phyloP scores from a whole-genome alignment of 2,329 filamentous ascomycete species.

The Clonostachys solani region DNA sequence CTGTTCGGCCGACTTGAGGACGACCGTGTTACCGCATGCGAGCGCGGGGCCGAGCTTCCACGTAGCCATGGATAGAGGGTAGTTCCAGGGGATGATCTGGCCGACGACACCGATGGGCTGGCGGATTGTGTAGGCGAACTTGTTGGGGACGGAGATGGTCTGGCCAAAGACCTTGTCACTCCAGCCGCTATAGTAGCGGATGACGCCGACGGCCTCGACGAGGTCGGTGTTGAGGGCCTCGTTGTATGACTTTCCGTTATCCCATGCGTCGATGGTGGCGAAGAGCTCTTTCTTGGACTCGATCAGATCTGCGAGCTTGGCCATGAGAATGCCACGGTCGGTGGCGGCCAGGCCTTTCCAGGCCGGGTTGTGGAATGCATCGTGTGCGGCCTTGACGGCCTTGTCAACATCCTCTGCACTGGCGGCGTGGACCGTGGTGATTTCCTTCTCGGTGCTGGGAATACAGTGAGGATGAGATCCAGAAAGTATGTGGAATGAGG shows the following conservation, averaged over 20 bases:
- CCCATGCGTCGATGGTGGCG: slow-evolving; percentile 63
- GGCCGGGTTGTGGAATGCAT: slow-evolving; percentile 58
- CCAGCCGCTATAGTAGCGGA: slow-evolving; percentile 66
- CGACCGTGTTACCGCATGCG: slow-evolving; percentile 54
- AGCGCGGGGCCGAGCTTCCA: slow-evolving; percentile 70
- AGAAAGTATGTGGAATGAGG: neutral
- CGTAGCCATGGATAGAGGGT: slow-evolving; percentile 63
- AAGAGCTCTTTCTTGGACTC: slow-evolving; percentile 51
- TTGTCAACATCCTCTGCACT: slow-evolving; percentile 10
- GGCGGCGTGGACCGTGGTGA: slow-evolving; percentile 8
- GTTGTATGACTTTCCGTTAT: slow-evolving; percentile 67
- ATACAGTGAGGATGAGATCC: neutral
- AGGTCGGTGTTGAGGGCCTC: slow-evolving; percentile 58
- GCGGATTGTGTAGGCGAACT: slow-evolving; percentile 64
- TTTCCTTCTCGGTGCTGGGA: slow-evolving; percentile 8
- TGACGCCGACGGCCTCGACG: slow-evolving; percentile 23
- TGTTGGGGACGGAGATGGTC: slow-evolving; percentile 60
- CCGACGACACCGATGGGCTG: slow-evolving; percentile 68
- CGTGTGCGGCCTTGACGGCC: slow-evolving; percentile 39
- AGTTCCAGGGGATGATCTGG: slow-evolving; percentile 71
- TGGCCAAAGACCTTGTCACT: slow-evolving; percentile 71
- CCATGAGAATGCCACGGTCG: slow-evolving; percentile 62
- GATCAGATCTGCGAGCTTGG: slow-evolving; percentile 63
- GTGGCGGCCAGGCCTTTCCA: slow-evolving; percentile 63
- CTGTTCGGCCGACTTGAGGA: slow-evolving; percentile 60